A percentile compares a stretch with the other conserved stretches of the same genome.
These are phyloP conservation scores for Epichloe bromicola DNA, from an alignment of 2,329 filamentous ascomycete genomes.

Conservation along the genomic window DNA sequence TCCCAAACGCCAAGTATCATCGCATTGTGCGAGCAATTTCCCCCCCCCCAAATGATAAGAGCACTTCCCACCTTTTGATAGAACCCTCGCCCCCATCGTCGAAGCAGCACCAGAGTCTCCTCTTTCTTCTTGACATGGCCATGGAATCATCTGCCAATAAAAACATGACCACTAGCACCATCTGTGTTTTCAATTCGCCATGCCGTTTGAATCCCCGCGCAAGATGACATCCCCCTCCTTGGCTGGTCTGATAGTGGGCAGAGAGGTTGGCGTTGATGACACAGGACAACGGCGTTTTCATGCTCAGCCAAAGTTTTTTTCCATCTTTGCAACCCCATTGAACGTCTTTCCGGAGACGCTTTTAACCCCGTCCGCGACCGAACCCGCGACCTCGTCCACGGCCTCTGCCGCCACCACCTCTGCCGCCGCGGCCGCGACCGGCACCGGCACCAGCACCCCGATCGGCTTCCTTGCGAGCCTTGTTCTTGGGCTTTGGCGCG, in stretches of 20 bases:
- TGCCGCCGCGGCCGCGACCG: constrained; percentile 38
- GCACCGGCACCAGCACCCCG: constrained; percentile 41
- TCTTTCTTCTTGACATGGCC: not conserved
- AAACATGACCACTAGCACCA: not conserved
- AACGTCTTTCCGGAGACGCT: not conserved
- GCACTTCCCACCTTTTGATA: constrained; percentile 6
- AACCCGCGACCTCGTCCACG: constrained; percentile 24
- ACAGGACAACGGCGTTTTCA: not conserved
- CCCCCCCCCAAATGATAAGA: not conserved
- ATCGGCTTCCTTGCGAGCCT: constrained; percentile 83
- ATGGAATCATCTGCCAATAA: not conserved
- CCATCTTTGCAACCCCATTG: not conserved
- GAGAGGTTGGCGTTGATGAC: not conserved
- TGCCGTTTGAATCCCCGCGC: no score
- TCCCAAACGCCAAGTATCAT: constrained; percentile 23
- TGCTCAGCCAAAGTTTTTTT: not conserved
- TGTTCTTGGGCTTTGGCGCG: constrained; percentile 97
- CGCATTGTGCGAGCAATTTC: constrained; percentile 8
- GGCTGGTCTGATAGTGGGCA: not conserved
- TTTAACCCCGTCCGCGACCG: constrained; percentile 5
- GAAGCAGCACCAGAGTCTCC: not conserved
- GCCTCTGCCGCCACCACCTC: constrained; percentile 38
- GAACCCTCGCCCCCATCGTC: not conserved
- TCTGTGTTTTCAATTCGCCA: not conserved
- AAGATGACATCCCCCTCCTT: not conserved